Percentiles rank a stretch among this genome's conserved stretches.
Conservation (phyloP, 805 yeast genomes). For the Brettanomyces sp. region DNA sequence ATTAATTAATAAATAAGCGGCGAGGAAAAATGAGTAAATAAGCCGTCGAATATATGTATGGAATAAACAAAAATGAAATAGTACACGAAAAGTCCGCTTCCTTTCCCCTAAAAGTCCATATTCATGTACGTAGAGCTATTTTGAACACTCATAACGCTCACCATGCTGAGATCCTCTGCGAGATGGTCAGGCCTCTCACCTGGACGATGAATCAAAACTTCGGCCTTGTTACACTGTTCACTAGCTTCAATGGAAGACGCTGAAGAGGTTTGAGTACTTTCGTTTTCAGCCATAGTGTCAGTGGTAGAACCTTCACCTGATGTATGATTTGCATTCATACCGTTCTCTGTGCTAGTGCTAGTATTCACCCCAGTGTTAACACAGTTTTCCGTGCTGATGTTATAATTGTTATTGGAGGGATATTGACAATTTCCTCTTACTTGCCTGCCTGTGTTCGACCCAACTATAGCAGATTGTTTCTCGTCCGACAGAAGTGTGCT, state of each 20-base stretch:
- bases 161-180: constrained; percentile 15
- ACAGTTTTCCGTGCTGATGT: constrained; percentile 1
- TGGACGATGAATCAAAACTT: constrained; percentile 11
- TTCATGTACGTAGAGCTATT: constrained; percentile 6
- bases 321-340: background rate
- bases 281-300: background rate
- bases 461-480: constrained; percentile 16
- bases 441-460: constrained; percentile 9
- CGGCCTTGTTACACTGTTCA: constrained; percentile 8
- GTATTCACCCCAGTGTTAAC: background rate
- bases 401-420: background rate
- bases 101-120: constrained; percentile 11
- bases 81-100: too few species aligned
- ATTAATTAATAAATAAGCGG: background rate
- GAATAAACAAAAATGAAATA: too few species aligned
- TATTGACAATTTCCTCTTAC: background rate
- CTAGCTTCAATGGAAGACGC: constrained; percentile 1
- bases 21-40: background rate
- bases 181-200: constrained; percentile 7
- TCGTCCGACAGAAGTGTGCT: constrained; percentile 14
- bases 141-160: constrained; percentile 18
- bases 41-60: too few species aligned
- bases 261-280: background rate
- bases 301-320: constrained; percentile 2
- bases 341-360: too few species aligned